Conservation (phyloP, 768 basidiomycete genomes). For the Roridomyces roridus region DNA sequence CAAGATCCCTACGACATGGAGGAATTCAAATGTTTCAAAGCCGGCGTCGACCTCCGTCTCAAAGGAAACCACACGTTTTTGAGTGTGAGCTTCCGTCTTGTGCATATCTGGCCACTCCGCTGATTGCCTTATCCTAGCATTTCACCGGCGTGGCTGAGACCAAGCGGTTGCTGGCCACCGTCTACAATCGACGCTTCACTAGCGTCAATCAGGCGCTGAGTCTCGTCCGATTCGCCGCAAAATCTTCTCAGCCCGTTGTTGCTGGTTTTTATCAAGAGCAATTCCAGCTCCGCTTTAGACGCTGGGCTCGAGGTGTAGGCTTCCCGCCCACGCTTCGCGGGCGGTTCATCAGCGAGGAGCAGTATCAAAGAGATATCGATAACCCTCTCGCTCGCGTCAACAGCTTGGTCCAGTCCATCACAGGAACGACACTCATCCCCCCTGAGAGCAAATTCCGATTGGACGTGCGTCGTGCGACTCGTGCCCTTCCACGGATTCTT, state of each 20-base stretch:
- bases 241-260: neutral
- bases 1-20: neutral
- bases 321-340: neutral
- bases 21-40: neutral
- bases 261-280: neutral
- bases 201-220: neutral
- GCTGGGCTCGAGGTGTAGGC: neutral
- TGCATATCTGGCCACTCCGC: too few relatives aligned
- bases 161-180: neutral
- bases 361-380: neutral
- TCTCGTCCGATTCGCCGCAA: neutral
- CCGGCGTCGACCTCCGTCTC: neutral
- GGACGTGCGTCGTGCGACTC: neutral
- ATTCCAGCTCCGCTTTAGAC: neutral
- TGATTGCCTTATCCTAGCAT: too few relatives aligned
- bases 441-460: neutral
- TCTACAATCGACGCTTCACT: neutral
- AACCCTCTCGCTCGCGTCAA: neutral
- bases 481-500: too few relatives aligned
- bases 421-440: neutral
- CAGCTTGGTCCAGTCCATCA: neutral
- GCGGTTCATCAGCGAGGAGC: neutral
- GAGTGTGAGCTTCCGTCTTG: too few relatives aligned
- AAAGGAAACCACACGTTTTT: neutral
- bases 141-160: too few relatives aligned